phyloP scores from a whole-genome alignment of 169 alveolate species.

The Theileria sp. region DNA sequence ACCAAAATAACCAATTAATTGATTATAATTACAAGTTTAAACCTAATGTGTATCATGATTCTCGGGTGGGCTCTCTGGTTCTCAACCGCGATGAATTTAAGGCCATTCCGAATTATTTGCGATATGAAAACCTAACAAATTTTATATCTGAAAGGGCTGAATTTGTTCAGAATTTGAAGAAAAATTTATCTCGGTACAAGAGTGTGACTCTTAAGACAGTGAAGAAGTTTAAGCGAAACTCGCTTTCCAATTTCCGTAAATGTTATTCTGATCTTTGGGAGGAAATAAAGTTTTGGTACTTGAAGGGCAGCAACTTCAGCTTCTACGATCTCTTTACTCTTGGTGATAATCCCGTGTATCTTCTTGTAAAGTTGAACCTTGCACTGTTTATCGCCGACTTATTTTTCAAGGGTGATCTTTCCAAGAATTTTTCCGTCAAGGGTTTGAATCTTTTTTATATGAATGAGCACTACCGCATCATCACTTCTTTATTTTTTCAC shows the following conservation, averaged over 20 bases:
- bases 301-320: slow-evolving; percentile 17
- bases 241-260: not conserved
- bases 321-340: slow-evolving; percentile 20
- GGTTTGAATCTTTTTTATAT: slow-evolving; percentile 25
- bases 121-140: slow-evolving; percentile 4
- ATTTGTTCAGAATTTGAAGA: slow-evolving; percentile 4
- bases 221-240: not conserved
- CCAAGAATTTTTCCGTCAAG: slow-evolving; percentile 3
- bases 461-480: slow-evolving; percentile 51
- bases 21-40: not conserved
- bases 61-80: not conserved
- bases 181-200: not conserved
- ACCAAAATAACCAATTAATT: not conserved
- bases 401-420: slow-evolving; percentile 20
- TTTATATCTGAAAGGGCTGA: slow-evolving; percentile 7
- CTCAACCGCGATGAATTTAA: slow-evolving; percentile 5
- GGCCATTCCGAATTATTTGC: slow-evolving; percentile 9
- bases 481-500: slow-evolving; percentile 63
- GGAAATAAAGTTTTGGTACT: slow-evolving; percentile 10
- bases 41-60: slow-evolving; percentile 7
- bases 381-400: slow-evolving; percentile 5
- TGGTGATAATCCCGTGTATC: not conserved
- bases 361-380: slow-evolving; percentile 13
- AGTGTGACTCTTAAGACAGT: not conserved
- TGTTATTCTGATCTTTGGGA: slow-evolving; percentile 11